Evolutionary conservation across 768 basidiomycete genomes (phyloP).

Genomic region (Tephrocybe sp.): DNA sequence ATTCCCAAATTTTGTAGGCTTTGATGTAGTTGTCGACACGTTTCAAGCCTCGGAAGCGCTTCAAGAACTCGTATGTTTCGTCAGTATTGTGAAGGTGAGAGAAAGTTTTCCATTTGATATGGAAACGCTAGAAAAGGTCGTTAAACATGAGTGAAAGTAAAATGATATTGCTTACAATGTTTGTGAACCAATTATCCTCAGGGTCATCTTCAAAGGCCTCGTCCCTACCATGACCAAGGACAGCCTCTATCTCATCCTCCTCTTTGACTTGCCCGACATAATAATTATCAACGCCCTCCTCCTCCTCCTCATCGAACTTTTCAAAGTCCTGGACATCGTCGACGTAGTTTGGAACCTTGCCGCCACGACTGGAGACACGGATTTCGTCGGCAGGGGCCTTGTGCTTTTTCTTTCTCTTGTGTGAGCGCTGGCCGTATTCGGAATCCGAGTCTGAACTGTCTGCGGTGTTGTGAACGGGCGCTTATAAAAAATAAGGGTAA

Average conservation of each 20-base stretch:
- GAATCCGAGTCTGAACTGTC: slow-evolving; percentile 78
- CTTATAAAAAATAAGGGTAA: slow-evolving; percentile 27
- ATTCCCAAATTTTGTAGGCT: slow-evolving; percentile 72
- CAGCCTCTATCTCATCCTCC: slow-evolving; percentile 88
- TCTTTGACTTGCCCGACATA: slow-evolving; percentile 62
- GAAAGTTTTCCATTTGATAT: slow-evolving; percentile 99
- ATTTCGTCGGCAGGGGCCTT: slow-evolving; percentile 63
- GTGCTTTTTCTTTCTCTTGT: slow-evolving; percentile 79
- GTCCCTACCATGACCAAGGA: slow-evolving; percentile 83
- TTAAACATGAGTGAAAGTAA: slow-evolving; percentile 11
- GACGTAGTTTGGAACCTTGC: slow-evolving; percentile 80
- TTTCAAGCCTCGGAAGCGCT: slow-evolving; percentile 92
- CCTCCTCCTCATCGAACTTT: slow-evolving; percentile 57
- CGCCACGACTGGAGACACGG: slow-evolving; percentile 73
- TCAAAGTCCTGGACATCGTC: slow-evolving; percentile 83
- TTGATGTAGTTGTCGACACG: slow-evolving; percentile 99
- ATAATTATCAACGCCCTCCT: slow-evolving; percentile 52
- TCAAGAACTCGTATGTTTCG: slow-evolving; percentile 94
- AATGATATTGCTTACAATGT: slow-evolving; percentile 56
- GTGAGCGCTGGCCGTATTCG: slow-evolving; percentile 78
- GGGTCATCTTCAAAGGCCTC: slow-evolving; percentile 74
- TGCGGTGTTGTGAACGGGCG: slow-evolving; percentile 49
- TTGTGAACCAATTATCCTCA: slow-evolving; percentile 83
- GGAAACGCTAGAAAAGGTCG: slow-evolving; percentile 71
- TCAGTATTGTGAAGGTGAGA: slow-evolving; percentile 99